These are phyloP conservation scores for Acacia pycnantha DNA, from an alignment of 331 rosid genomes.

Conservation along the genomic window DNA sequence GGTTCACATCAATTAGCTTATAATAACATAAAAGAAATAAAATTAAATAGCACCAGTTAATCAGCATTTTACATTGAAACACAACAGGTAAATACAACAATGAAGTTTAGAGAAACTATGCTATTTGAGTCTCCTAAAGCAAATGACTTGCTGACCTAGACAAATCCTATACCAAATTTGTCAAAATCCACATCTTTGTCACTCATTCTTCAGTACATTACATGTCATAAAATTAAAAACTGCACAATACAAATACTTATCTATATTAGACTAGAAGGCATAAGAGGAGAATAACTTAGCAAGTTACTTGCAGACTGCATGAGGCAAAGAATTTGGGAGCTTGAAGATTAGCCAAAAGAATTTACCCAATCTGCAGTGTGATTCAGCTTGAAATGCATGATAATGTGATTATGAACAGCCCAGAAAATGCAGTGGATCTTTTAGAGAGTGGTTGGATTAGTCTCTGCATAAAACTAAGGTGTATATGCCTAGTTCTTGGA, in stretches of 20 bases:
- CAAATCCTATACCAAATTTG: slow-evolving; percentile 27
- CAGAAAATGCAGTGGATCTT: background rate
- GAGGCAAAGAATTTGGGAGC: slow-evolving; percentile 19
- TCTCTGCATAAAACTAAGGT: slow-evolving; percentile 37
- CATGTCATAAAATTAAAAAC: slow-evolving; percentile 42
- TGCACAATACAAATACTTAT: slow-evolving; percentile 23
- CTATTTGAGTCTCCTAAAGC: background rate
- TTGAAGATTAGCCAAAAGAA: slow-evolving; percentile 24
- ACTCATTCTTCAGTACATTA: slow-evolving; percentile 35
- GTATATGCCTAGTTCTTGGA: slow-evolving; percentile 28
- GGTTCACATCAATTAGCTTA: background rate
- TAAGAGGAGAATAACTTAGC: background rate
- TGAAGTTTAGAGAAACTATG: background rate
- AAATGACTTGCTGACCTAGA: slow-evolving; percentile 5
- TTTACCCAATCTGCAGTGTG: slow-evolving; percentile 21
- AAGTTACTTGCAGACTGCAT: slow-evolving; percentile 14
- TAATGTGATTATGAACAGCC: slow-evolving; percentile 7
- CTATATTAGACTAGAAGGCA: background rate
- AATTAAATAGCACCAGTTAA: background rate
- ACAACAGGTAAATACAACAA: background rate
- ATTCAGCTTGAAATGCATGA: slow-evolving; percentile 20
- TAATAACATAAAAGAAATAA: background rate
- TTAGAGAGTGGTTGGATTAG: slow-evolving; percentile 13
- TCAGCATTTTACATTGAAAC: background rate
- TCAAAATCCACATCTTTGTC: slow-evolving; percentile 44